Evolutionary conservation across 2,329 filamentous ascomycete genomes (phyloP), one percentile per base, ranked within the genome.

Genomic region (Coniochaeta sp.): DNA sequence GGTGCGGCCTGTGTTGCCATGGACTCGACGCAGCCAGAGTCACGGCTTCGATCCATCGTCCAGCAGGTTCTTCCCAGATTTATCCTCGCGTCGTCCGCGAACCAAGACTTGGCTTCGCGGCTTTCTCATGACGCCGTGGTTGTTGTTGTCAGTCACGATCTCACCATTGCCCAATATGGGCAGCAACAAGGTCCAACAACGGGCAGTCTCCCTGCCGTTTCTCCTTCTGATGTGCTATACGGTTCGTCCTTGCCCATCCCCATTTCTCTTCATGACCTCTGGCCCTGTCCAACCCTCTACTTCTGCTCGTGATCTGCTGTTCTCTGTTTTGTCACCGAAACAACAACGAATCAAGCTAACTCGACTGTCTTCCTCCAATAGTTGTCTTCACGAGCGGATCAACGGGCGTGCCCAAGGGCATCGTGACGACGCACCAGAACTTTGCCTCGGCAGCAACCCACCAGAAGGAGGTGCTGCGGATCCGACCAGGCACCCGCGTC

Each of bases 1-100:
- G 63, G 63, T 16, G 63, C 55, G 16, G 60, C 57, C 10, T 60
- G 57, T 28, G 16, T 31, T 18, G 30, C 9, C 30, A 32, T 32
- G 9, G 30, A 32, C 30, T 9, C n/a, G 30, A 9, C 30, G n/a
- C 30, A 9, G 9, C 30, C 30, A 9, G 30, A 32, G 9, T 9
- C 9, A n/a, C 30, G 30, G n/a, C n/a, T 32, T 9, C 30, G n/a
- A n/a, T 9, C n/a, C 30, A 32, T 32, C 30, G n/a, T 32, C 9
- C 9, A 32, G 9, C 30, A 9, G 9, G 30, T 32, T n/a, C 30
- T 9, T 9, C 30, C 30, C 9, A 9, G n/a, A n/a, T 9, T 32
- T 9, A n/a, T 32, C n/a, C 30, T 32, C 30, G 30, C 30, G 9
- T 32, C n/a, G 9, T n/a, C 30, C n/a, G 30, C 9, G n/a, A 9